A percentile compares a stretch with the other conserved stretches of the same genome.
phyloP scores from a whole-genome alignment of 1,284 basidiomycete species.

The Kalmanozyma brasiliensis region DNA sequence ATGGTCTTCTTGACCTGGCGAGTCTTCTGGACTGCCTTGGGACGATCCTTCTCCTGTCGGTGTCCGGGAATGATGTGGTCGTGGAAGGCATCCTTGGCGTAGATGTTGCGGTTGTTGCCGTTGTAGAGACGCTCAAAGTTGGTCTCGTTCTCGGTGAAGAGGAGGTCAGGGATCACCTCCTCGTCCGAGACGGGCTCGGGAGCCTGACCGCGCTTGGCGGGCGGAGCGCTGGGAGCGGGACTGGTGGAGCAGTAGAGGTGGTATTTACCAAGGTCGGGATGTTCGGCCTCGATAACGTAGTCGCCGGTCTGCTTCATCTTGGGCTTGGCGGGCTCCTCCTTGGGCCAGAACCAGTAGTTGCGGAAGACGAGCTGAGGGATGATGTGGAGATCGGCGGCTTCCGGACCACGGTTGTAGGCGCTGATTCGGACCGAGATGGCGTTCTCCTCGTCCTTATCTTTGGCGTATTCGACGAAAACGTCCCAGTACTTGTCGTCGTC shows the following conservation, averaged over 20 bases:
- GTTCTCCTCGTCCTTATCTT: conserved; percentile 90
- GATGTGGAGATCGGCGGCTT: conserved; percentile 92
- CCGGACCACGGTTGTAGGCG: conserved; percentile 94
- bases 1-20: conserved; percentile 53
- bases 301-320: conserved; percentile 73
- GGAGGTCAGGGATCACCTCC: conserved; percentile 70
- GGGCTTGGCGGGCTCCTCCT: conserved; percentile 81
- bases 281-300: conserved; percentile 72
- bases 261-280: conserved; percentile 73
- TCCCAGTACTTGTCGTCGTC: conserved; percentile 98
- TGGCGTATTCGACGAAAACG: conserved; percentile 85
- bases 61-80: conserved; percentile 91
- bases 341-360: conserved; percentile 96
- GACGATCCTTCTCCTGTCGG: conserved; percentile 68
- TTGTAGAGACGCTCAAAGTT: conserved; percentile 92
- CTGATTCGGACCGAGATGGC: conserved; percentile 92
- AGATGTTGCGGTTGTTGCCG: conserved; percentile 78
- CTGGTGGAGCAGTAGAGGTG: conserved; percentile 90
- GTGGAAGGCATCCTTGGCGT: conserved; percentile 98
- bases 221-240: conserved; percentile 84
- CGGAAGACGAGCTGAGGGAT: conserved; percentile 96
- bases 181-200: conserved; percentile 63
- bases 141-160: conserved; percentile 84
- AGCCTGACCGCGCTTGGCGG: conserved; percentile 71
- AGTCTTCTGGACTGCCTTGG: conserved; percentile 53